Evolutionary conservation across 345 rosid genomes (phyloP).

Genomic region (Aegle marmelos): DNA sequence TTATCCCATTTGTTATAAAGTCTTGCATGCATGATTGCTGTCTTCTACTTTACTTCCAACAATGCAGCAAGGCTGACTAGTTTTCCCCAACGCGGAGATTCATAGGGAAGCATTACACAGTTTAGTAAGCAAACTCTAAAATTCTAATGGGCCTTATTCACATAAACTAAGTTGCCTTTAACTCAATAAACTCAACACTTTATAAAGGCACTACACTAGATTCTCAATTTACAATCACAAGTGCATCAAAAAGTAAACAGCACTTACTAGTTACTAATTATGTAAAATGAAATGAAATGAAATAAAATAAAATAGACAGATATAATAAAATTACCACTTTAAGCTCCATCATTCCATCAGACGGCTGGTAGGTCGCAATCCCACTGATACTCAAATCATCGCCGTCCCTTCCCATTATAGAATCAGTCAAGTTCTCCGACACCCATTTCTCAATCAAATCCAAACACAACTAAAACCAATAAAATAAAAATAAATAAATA

Average conservation of each 20-base stretch:
- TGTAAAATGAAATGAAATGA: not conserved
- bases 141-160: not conserved
- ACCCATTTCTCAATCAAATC: constrained; percentile 89
- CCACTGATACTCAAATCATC: constrained; percentile 54
- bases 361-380: constrained; percentile 68
- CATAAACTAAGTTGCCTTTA: not conserved
- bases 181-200: not conserved
- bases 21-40: not conserved
- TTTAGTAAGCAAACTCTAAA: not conserved
- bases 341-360: constrained; percentile 63
- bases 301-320: not conserved
- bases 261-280: not conserved
- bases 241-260: not conserved
- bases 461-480: constrained; percentile 57
- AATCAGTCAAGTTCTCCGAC: constrained; percentile 50
- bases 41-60: not conserved
- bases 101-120: not conserved
- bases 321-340: constrained; percentile 55
- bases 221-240: not conserved
- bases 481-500: not conserved
- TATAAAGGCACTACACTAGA: not conserved
- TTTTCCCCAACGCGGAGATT: not conserved
- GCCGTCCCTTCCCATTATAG: constrained; percentile 38
- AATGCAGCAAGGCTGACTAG: not conserved
- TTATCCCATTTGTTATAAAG: not conserved